Conservation (phyloP, 2,329 filamentous ascomycete species). For the Dothideomycetidae sp. region DNA sequence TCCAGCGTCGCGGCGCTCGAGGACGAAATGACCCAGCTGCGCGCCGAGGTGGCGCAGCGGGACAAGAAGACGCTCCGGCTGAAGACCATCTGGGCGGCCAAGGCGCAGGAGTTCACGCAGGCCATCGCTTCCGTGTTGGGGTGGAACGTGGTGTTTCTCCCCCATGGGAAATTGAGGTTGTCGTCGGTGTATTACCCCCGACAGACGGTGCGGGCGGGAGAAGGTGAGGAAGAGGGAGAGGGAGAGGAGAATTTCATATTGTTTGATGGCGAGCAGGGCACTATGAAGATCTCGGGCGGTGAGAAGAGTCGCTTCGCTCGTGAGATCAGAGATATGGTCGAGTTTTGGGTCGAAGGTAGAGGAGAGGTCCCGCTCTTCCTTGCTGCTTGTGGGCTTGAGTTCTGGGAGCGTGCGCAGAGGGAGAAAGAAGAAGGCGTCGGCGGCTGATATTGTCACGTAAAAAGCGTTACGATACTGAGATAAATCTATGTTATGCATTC, state of each 20-base stretch:
- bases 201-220: no score
- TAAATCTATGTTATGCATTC: no score
- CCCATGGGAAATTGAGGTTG: conserved; percentile 90
- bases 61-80: conserved; percentile 76
- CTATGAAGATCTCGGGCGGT: conserved; percentile 94
- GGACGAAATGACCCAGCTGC: conserved; percentile 53
- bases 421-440: conserved; percentile 16
- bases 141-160: conserved; percentile 90
- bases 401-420: conserved; percentile 55
- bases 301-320: conserved; percentile 73
- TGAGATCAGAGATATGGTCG: conserved; percentile 72
- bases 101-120: conserved; percentile 88
- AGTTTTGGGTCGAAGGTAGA: conserved; percentile 90
- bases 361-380: conserved; percentile 89
- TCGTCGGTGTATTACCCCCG: conserved; percentile 70
- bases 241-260: conserved; percentile 47
- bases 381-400: conserved; percentile 80
- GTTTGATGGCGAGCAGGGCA: conserved; percentile 85
- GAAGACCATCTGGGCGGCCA: conserved; percentile 83
- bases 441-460: background rate
- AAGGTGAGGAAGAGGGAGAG: conserved; percentile 28
- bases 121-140: conserved; percentile 83
- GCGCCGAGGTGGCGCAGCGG: conserved; percentile 39
- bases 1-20: conserved; percentile 63
- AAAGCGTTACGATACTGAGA: no score